Evolutionary conservation across 2,329 filamentous ascomycete species (phyloP).

Genomic region (Claviceps monticola): DNA sequence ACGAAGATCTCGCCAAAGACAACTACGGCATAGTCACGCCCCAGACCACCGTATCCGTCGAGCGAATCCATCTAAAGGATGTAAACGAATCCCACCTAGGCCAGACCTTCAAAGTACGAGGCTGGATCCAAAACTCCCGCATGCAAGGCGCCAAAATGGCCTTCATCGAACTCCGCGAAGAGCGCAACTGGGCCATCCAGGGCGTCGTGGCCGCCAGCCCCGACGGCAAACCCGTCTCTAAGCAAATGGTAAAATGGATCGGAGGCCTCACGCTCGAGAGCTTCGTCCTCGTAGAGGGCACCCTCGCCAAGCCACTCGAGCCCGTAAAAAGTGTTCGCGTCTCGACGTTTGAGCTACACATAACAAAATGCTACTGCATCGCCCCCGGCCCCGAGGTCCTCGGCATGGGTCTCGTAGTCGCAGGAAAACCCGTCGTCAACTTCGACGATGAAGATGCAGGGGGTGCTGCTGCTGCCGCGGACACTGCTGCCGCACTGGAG

Average conservation of each 20-base stretch:
- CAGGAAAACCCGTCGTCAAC: conserved; percentile 41
- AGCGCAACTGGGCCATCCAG: conserved; percentile 61
- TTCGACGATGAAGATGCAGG: conserved; percentile 37
- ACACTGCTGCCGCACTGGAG: conserved; percentile 14
- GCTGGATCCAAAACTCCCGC: conserved; percentile 30
- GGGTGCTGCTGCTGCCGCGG: conserved; percentile 27
- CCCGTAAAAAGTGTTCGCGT: conserved; percentile 81
- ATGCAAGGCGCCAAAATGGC: conserved; percentile 54
- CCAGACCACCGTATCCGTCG: conserved; percentile 41
- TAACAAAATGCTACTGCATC: conserved; percentile 71
- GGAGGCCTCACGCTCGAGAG: conserved; percentile 63
- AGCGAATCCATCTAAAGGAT: conserved; percentile 45
- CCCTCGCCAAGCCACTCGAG: conserved; percentile 69
- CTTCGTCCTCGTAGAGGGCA: conserved; percentile 67
- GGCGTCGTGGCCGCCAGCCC: conserved; percentile 55
- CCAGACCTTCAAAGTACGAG: conserved; percentile 62
- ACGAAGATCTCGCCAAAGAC: conserved; percentile 55
- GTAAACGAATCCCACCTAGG: conserved; percentile 52
- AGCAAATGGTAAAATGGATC: conserved; percentile 89
- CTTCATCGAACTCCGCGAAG: conserved; percentile 68
- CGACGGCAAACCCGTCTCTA: conserved; percentile 46
- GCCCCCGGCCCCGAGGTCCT: conserved; percentile 46
- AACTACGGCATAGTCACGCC: conserved; percentile 50
- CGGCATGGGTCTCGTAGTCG: conserved; percentile 41
- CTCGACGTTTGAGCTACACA: conserved; percentile 70